Evolutionary conservation across 2,329 filamentous ascomycete species (phyloP).

Genomic region (Cadophora sp.): DNA sequence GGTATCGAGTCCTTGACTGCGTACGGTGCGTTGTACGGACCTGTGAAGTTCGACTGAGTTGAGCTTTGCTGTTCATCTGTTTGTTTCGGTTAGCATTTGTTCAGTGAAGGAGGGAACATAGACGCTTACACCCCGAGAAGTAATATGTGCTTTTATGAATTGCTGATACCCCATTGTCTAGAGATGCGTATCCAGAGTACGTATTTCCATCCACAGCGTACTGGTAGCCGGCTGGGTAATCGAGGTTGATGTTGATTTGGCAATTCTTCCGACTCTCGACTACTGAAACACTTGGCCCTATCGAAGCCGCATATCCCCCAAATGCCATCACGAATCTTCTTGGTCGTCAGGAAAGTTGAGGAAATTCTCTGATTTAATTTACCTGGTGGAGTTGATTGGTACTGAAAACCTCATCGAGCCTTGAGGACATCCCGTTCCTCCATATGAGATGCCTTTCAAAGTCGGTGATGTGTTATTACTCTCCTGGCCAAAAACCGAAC

Average conservation of each 20-base stretch:
- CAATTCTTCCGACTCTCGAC: slow-evolving; percentile 34
- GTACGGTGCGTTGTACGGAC: slow-evolving; percentile 30
- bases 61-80: slow-evolving; percentile 28
- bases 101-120: neutral
- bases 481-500: neutral
- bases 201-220: slow-evolving; percentile 33
- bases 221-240: slow-evolving; percentile 36
- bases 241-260: slow-evolving; percentile 36
- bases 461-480: neutral
- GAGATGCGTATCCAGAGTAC: slow-evolving; percentile 31
- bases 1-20: slow-evolving; percentile 20
- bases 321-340: neutral
- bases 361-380: neutral
- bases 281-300: slow-evolving; percentile 29
- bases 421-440: slow-evolving; percentile 1
- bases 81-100: neutral
- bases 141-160: slow-evolving; percentile 34
- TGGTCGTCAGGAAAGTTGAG: neutral
- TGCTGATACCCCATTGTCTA: slow-evolving; percentile 33
- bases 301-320: slow-evolving; percentile 21
- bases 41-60: slow-evolving; percentile 31
- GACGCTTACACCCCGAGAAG: slow-evolving; percentile 32
- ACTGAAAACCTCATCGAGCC: slow-evolving; percentile 3
- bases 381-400: slow-evolving; percentile 10
- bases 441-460: neutral